phyloP scores from a whole-genome alignment of 139 green algal genomes.

The Edaphochlamys debaryana region DNA sequence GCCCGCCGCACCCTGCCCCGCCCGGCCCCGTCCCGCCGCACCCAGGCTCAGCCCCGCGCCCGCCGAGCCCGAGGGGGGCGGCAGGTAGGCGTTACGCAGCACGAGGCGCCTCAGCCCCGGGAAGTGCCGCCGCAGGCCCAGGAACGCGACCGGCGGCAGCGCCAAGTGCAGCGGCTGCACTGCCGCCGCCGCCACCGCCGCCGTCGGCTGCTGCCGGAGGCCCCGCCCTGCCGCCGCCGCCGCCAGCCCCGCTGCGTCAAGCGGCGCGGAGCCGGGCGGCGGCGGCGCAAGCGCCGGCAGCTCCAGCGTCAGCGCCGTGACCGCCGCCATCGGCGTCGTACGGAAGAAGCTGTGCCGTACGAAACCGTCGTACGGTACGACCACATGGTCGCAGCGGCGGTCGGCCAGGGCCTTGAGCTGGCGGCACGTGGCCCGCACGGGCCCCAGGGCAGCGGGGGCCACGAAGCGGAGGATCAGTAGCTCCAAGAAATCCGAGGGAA shows the following conservation, averaged over 20 bases:
- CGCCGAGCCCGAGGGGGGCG: neutral
- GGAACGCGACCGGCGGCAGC: constrained; percentile 4
- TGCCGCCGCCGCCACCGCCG: neutral
- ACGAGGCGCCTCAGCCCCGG: neutral
- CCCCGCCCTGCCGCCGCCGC: too few relatives aligned
- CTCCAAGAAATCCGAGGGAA: constrained; percentile 9
- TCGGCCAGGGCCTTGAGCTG: neutral
- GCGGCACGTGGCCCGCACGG: constrained; percentile 6
- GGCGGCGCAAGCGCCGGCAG: neutral
- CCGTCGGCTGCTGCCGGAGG: neutral
- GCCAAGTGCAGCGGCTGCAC: neutral
- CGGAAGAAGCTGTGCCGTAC: too few relatives aligned
- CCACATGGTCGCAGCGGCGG: too few relatives aligned
- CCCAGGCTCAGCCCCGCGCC: too few relatives aligned
- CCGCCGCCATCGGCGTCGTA: neutral
- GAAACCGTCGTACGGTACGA: too few relatives aligned
- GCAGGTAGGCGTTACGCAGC: neutral
- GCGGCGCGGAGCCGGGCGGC: too few relatives aligned
- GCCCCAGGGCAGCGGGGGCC: neutral
- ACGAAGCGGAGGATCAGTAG: neutral
- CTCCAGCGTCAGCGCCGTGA: neutral
- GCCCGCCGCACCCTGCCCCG: too few relatives aligned
- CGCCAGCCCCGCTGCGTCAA: neutral
- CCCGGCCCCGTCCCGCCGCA: too few relatives aligned
- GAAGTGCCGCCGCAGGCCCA: constrained; percentile 18